Evolutionary conservation across 2,329 filamentous ascomycete species (phyloP), one percentile per base, ranked within the genome.

Genomic region (Pseudogymnoascus sp.): DNA sequence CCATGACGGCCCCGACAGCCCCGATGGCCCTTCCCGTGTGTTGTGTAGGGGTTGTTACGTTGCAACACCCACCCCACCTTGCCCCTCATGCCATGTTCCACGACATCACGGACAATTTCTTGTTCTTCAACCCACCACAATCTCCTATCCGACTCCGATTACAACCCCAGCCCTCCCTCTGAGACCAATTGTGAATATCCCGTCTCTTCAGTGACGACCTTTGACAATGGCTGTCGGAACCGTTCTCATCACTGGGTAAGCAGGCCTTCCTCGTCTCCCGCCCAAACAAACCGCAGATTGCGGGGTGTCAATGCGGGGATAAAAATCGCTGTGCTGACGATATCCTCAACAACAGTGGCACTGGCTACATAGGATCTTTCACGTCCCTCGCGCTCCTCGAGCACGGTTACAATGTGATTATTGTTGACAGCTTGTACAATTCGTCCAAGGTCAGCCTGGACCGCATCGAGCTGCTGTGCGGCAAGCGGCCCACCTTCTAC

Each of bases 361-460:
- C 93, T 69, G 95, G 95, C 80, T 99, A 99, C 83, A 99, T 99
- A 78, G 95, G 95, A 76, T 97, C 93, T 61, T 97, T 97, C 83
- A 99, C 95, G 66, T 82, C 90, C 64, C 87, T 99, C 61, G 88
- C 92, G 62, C 90, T 99, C 26, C 90, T 99, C 70, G 84, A 97
- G 75, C 90, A 95, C 73, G 93, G 87, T 76, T 97, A 97, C 84
- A 88, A 97, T 76, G 95, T 99, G 68, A 89, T 99, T 75, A 91
- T 99, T 68, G 87, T 95, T 69, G 95, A 99, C 81, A 97, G 87
- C 78, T 85, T 97, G 69, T 96, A 96, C 88, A 99, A 99, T 80
- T 97, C 95, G 60, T 96, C 90, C 66, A 83, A 88, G 72, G 93
- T 96, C 73, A 91, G 90, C 68, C 79, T 99, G 71, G 93, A 96